Evolutionary conservation across 2,329 filamentous ascomycete species (phyloP), one percentile per base, ranked within the genome.

Genomic region (Colletotrichum incanum): DNA sequence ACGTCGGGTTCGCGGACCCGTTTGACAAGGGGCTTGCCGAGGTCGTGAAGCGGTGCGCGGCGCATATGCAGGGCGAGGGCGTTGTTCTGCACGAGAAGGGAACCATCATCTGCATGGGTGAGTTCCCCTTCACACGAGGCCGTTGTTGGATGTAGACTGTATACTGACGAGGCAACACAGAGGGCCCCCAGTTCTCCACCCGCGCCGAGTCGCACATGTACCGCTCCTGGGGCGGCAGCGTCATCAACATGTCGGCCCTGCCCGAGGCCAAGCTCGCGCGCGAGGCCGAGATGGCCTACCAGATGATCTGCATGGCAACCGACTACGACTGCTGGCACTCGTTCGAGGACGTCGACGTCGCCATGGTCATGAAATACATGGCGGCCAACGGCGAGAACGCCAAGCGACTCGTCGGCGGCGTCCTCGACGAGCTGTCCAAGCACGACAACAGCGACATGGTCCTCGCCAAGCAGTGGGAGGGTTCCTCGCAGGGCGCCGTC

Each of bases 301-400:
- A 97, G 86, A 97, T 98, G 90, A 97, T 99, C 79, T 98, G 96
- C 88, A 99, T 99, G 96, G 94, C 94, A 43, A 99, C 96, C 37
- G 96, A 99, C 86, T 99, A 99, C 83, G 96, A 99, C 86, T 98
- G 96, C 90, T 99, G 96, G 96, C 93, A 95, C 80, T 91, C 89
- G 26, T 89, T 89, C 60, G 93, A 91, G 70, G 94, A 93, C 75
- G 96, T 99, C 74, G 95, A 95, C 74, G 96, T 99, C 28, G 94
- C 95, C 82, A 97, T 98, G 93, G 96, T 99, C 67, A 94, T 98
- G 91, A 93, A 91, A 73, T 94, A 97, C 84, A 99, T 99, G 96
- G 93, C 93, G 80, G 93, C 94, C 76, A 99, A 99, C 83, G 89
- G 93, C 64, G 88, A 92, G 79, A 99, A 98, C 79, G 96, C 96